These are phyloP conservation scores for Suillus subaureus DNA, from an alignment of 768 basidiomycete genomes.

Conservation along the genomic window DNA sequence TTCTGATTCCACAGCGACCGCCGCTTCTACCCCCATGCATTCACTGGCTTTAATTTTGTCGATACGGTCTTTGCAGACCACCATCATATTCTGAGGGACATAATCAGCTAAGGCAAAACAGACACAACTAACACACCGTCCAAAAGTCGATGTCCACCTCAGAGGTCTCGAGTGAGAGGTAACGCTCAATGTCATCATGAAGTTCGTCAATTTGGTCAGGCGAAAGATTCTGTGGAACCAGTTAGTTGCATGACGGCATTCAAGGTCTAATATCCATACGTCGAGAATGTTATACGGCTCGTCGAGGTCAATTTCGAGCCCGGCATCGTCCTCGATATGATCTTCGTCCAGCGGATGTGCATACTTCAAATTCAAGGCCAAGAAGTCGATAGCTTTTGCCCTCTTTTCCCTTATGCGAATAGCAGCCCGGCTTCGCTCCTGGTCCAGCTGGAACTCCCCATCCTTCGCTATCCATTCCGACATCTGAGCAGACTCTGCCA, in stretches of 20 bases:
- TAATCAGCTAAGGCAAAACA: conserved; percentile 11
- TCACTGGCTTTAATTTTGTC: conserved; percentile 70
- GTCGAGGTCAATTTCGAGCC: conserved; percentile 96
- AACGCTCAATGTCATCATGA: conserved; percentile 92
- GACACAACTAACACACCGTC: conserved; percentile 61
- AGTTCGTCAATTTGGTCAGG: conserved; percentile 89
- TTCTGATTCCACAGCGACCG: conserved; percentile 83
- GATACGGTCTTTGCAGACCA: conserved; percentile 89
- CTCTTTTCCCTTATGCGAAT: conserved; percentile 96
- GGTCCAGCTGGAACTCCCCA: conserved; percentile 95
- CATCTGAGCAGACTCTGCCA: conserved; percentile 97
- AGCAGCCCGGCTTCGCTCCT: conserved; percentile 86
- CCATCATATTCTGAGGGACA: conserved; percentile 84
- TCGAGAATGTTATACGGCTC: conserved; percentile 98
- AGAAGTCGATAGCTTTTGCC: conserved; percentile 97
- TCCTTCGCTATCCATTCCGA: conserved; percentile 97
- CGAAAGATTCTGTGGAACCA: conserved; percentile 68
- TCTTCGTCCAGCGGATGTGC: conserved; percentile 70
- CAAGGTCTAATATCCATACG: conserved; percentile 46
- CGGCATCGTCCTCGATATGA: conserved; percentile 82
- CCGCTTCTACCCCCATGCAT: conserved; percentile 67
- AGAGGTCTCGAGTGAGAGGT: conserved; percentile 82
- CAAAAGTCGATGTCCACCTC: conserved; percentile 95
- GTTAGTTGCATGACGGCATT: conserved; percentile 8
- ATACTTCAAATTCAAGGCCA: conserved; percentile 95